Evolutionary conservation across 2,329 filamentous ascomycete genomes (phyloP).

Genomic region (Dactylella cylindrospora): DNA sequence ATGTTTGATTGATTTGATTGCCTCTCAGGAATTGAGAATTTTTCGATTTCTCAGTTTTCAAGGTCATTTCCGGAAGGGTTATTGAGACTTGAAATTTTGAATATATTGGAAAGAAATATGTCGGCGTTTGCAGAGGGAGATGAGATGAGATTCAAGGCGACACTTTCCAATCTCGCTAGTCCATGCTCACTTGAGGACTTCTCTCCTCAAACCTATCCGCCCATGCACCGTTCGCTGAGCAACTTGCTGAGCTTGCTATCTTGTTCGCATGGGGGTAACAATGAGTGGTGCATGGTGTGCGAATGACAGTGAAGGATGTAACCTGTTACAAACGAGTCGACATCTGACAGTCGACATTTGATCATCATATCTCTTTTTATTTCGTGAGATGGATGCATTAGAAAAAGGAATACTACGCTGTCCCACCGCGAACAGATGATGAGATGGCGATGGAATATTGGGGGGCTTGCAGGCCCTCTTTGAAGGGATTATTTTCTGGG

Average conservation of each 20-base stretch:
- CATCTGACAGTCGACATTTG: no score
- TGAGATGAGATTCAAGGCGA: slow-evolving; percentile 27
- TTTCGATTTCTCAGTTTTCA: slow-evolving; percentile 12
- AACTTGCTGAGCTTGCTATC: slow-evolving; percentile 2
- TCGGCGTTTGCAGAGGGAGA: no score
- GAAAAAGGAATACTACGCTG: no score
- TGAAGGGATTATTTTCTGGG: no score
- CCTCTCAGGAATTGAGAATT: not conserved
- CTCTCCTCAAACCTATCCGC: slow-evolving; percentile 4
- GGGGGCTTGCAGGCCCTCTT: no score
- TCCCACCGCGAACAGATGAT: no score
- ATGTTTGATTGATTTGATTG: not conserved
- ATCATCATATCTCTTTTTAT: no score
- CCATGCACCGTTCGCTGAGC: slow-evolving; percentile 1
- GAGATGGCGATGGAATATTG: no score
- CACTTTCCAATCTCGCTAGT: no score
- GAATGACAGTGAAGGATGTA: not conserved
- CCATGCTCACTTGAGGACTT: no score
- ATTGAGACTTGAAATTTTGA: no score
- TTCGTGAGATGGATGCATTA: no score
- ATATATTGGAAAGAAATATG: slow-evolving; percentile 4
- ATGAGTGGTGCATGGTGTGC: not conserved
- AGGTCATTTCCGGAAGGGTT: slow-evolving; percentile 32
- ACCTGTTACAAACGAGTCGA: not conserved
- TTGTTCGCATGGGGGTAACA: not conserved